Evolutionary conservation across 352 stramenopile species (phyloP).

Genomic region (Pythium volutum): DNA sequence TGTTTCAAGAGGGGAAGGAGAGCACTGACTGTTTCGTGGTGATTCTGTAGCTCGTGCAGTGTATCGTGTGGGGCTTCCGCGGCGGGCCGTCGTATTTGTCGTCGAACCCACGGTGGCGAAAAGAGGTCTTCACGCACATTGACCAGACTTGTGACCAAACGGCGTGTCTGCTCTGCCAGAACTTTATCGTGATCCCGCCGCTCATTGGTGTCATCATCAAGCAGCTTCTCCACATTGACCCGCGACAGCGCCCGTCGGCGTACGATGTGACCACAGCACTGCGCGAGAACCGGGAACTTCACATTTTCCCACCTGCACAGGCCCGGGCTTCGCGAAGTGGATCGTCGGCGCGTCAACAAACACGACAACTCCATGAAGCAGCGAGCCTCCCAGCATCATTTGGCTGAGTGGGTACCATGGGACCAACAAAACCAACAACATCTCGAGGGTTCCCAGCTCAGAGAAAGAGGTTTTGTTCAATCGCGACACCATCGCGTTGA

Average conservation of each 20-base stretch:
- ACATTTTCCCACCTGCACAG: conserved; percentile 42
- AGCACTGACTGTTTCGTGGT: conserved; percentile 4
- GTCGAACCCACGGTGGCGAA: conserved; percentile 54
- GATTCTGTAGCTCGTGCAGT: conserved; percentile 63
- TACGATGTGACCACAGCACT: conserved; percentile 73
- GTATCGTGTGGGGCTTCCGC: conserved; percentile 75
- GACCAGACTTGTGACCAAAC: conserved; percentile 53
- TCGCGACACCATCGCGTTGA: conserved; percentile 5
- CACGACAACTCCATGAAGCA: conserved; percentile 12
- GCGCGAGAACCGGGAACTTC: conserved; percentile 55
- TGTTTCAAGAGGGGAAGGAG: neutral
- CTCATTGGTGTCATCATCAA: conserved; percentile 77
- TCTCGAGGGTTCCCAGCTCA: neutral
- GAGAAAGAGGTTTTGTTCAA: conserved; percentile 7
- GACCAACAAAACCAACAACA: neutral
- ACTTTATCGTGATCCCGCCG: conserved; percentile 79
- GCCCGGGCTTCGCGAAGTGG: neutral
- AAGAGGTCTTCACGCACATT: conserved; percentile 76
- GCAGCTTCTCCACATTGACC: conserved; percentile 70
- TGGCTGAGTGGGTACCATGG: conserved; percentile 1
- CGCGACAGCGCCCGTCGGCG: conserved; percentile 56
- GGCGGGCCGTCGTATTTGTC: conserved; percentile 62
- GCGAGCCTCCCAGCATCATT: conserved; percentile 25
- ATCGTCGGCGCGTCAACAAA: neutral
- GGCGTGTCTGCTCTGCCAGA: conserved; percentile 65